Base-by-base conservation (phyloP, 768 basidiomycete species). In the Paxillus ammoniavirescens region DNA sequence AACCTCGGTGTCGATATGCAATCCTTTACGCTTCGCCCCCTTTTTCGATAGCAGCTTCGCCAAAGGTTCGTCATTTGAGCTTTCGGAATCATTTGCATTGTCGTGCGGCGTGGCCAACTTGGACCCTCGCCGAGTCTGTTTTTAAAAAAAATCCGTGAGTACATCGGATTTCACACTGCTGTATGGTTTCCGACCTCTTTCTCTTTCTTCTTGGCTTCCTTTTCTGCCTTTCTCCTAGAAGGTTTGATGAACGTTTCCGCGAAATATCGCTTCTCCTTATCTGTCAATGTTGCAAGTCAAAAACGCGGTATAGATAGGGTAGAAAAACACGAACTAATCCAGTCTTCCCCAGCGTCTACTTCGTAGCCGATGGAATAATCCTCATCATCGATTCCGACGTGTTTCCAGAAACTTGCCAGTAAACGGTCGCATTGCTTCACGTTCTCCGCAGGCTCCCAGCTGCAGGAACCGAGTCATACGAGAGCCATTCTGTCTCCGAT, bases 371-470 rank as follows among this genome's bases (percentile, higher is more conserved):
- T 53, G 9, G 57, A 42, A 66, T 86, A 86, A 60, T 86, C 83
- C 0, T 75, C 46, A 49, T 86, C 64, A 53, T 88, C 83, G 15
- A 65, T 64, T 1, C 86, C 86, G 17, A 89, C 59, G 48, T 85
- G 75, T 5, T 67, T 63, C 84, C 84, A 86, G 64, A 90, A 90
- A 56, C 82, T 83, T n/a, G 65, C 55, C 23, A 88, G 68, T 14
- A 90, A 73, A 17, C 82, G 77, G 14, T 77, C 67, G 62, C 88
- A 90, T 26, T 76, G 71, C 35, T 64, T 58, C 13, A 90, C 73
- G 62, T 90, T 87, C 7, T 68, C 69, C 47, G 75, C 69, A 10
- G 88, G 88, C 54, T 89, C 88, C 87, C 87, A 89, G 60, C 88
- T 89, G 52, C 42, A 54, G 36, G 28, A 0, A 42, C 5, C 31